Conservation (phyloP, 768 basidiomycete genomes). For the Auricularia heimuer region DNA sequence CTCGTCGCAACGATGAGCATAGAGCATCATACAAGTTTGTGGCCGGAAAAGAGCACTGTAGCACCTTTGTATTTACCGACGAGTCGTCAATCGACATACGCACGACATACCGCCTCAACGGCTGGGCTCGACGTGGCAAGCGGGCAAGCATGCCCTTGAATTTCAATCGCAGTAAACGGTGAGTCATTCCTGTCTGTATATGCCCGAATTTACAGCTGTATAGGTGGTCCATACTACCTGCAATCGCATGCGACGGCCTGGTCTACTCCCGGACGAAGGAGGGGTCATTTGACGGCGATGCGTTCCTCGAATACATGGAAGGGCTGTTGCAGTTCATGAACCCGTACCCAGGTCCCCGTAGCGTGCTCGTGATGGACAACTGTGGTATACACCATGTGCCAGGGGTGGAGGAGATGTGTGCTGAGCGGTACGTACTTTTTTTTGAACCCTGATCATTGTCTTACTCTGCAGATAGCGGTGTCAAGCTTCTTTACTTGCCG, state of each 20-base stretch:
- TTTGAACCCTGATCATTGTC: not conserved
- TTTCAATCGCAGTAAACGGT: not conserved
- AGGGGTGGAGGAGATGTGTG: conserved; percentile 10
- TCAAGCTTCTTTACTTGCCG: conserved; percentile 17
- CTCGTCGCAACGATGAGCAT: not conserved
- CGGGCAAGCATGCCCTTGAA: not conserved
- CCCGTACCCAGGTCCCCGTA: conserved; percentile 14
- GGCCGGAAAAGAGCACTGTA: not conserved
- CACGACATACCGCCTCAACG: not conserved
- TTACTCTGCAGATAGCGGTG: not conserved
- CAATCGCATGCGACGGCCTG: conserved; percentile 11
- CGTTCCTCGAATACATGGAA: conserved; percentile 15
- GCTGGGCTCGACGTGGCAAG: not conserved
- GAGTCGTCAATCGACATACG: not conserved
- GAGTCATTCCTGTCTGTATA: not conserved
- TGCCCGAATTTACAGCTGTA: not conserved
- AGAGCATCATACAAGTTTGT: not conserved
- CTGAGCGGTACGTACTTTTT: conserved; percentile 5
- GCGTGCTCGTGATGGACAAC: conserved; percentile 20
- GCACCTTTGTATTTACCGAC: not conserved
- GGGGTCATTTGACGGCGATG: conserved; percentile 17
- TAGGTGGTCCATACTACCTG: conserved; percentile 17
- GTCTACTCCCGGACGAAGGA: conserved; percentile 16
- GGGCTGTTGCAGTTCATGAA: conserved; percentile 7
- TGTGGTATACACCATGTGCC: conserved; percentile 15